Base-by-base conservation (phyloP, 1,284 basidiomycete species). In the Trichosporon ovoides region DNA sequence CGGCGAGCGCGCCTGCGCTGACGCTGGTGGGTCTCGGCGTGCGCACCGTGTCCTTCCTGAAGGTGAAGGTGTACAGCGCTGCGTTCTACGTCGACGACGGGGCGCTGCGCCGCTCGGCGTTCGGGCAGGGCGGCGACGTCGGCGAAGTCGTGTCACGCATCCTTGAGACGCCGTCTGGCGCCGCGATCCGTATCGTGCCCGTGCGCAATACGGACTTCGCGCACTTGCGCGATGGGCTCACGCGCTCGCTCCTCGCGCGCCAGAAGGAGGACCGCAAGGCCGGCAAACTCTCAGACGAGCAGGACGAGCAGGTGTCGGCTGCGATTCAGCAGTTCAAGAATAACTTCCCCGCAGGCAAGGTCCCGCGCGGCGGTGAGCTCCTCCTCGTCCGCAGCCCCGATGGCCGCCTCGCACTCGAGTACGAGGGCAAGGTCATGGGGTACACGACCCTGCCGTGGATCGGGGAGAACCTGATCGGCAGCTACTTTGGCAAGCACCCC, bases 211-310 rank as follows among this genome's bases (percentile, higher is more conserved):
- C 81, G 19, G 80, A 80, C 61, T 81, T 82, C 60, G 68, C 75
- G 58, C 81, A 83, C 64, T 73, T 83, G 7, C 76, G 81, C 2
- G 81, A 83, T 62, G 81, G 80, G 0, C 80, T 82, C 62, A 77
- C 76, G 1, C 75, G 82, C 18, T 78, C 81, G 6, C 67, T 83
- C 10, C 68, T 75, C 28, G 75, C 72, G 0, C 72, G 82, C 3
- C 73, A 81, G 52, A 81, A 81, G 63, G 61, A 71, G 7, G 77
- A 78, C 0, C 58, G 66, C 20, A 52, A 61, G 16, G 48, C 56
- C 5, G 69, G 69, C n/a, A 35, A 59, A 13, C 38, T 77, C 7
- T 62, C 61, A 0, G 66, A 69, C 6, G 66, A 55, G 2, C 74
- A 76, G 37, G 74, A 73, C 43, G 68, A 70, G 69, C 59, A 68